Base-by-base conservation (phyloP, 2,329 filamentous ascomycete genomes). In the Aspergillus fructus region DNA sequence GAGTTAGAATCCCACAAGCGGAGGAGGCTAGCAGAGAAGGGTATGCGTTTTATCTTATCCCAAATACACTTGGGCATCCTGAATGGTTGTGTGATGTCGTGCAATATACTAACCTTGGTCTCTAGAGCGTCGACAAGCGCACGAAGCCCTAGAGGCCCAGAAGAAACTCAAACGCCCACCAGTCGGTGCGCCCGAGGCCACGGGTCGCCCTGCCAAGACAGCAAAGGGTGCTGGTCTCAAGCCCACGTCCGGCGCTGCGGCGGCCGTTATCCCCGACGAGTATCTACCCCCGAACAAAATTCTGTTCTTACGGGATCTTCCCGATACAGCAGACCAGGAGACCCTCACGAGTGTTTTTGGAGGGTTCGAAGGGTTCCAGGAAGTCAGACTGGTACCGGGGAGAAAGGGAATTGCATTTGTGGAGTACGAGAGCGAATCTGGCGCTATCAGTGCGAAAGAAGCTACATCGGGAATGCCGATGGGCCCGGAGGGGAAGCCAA, bases 271-370 rank as follows among this genome's bases (percentile, higher is more conserved):
- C 17, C 92, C 93, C n/a, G 94, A 97, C 83, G 94, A 99, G 77
- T 97, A 96, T 75, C 85, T 97, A 4, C 93, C 93, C 4, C 93
- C 94, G 37, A 97, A 97, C 84, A 97, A 96, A 80, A 96, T 92
- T 64, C 84, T 99, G 37, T 96, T 97, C 78, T 81, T 97, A 60
- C 91, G 96, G 78, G 93, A 97, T 68, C 78, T 99, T 37, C 93
- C 94, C 8, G 90, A 93, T 62, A 89, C 91, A 63, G 91, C 90
- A 76, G 89, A 90, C 73, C 86, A 90, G 68, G 92, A 96, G 62
- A 85, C 83, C 23, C 84, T 99, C 54, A 89, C 87, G 0, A 82
- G 83, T 33, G 86, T 97, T 61, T 99, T 97, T 77, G 86, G 87
- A 50, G 87, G 89, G 49, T 99, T 96, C 78, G 90, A 96, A 62